Percentiles rank a stretch among this genome's conserved stretches.
These are phyloP conservation scores for Podaxis sp. DNA, from an alignment of 768 basidiomycete genomes.

Conservation along the genomic window DNA sequence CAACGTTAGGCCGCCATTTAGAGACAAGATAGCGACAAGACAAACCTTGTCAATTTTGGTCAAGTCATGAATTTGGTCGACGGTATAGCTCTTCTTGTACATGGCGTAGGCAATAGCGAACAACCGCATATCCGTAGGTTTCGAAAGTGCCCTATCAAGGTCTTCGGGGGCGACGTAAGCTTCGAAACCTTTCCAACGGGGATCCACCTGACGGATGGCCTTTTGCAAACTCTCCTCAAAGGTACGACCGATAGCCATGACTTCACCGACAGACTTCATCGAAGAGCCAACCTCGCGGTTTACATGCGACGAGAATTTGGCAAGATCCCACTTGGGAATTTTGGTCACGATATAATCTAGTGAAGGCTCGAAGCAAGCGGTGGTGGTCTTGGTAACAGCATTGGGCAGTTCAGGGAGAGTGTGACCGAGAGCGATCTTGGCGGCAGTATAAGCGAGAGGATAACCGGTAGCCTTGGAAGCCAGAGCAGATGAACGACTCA, in stretches of 20 bases:
- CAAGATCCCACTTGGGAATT: constrained; percentile 99
- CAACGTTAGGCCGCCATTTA: constrained; percentile 2
- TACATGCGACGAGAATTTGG: constrained; percentile 94
- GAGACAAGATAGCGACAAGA: neutral
- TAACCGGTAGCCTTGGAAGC: constrained; percentile 99
- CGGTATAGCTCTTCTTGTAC: constrained; percentile 89
- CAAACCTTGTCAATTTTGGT: constrained; percentile 97
- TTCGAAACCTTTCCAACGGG: constrained; percentile 95
- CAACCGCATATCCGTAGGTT: constrained; percentile 92
- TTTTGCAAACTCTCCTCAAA: constrained; percentile 99
- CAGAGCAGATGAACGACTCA: constrained; percentile 90
- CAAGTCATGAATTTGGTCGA: constrained; percentile 87
- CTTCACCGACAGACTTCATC: constrained; percentile 99
- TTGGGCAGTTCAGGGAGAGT: constrained; percentile 98
- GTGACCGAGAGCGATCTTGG: constrained; percentile 96
- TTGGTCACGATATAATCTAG: constrained; percentile 99
- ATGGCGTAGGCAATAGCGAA: constrained; percentile 98
- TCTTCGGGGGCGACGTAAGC: constrained; percentile 89
- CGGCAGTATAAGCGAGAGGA: constrained; percentile 97
- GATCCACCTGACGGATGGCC: constrained; percentile 96
- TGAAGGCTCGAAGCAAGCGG: constrained; percentile 98
- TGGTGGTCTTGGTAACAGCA: constrained; percentile 98
- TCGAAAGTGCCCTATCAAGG: constrained; percentile 72
- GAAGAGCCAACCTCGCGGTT: constrained; percentile 93
- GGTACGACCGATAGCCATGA: constrained; percentile 99